phyloP scores from a whole-genome alignment of 192 early-diverging fungal genomes.

The Coemansia sp. region DNA sequence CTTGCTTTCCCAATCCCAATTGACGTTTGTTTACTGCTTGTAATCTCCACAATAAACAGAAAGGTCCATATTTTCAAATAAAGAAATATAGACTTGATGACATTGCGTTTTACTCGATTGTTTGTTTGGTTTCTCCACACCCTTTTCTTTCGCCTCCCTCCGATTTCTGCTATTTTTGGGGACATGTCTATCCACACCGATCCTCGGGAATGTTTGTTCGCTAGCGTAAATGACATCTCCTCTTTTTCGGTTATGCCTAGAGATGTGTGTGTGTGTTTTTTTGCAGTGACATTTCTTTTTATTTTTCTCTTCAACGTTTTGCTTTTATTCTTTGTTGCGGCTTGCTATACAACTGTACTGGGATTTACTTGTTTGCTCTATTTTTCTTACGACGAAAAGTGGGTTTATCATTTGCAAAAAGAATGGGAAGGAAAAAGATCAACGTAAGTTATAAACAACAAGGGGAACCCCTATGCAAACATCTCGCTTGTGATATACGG shows the following conservation, averaged over 20 bases:
- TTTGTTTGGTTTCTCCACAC: not conserved
- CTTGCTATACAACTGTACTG: not conserved
- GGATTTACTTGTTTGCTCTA: not conserved
- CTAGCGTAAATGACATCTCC: no score
- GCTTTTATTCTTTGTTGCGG: not conserved
- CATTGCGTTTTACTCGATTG: not conserved
- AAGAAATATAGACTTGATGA: not conserved
- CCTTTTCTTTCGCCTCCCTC: not conserved
- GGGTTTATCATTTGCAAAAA: not conserved
- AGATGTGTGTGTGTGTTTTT: no score
- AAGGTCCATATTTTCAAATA: constrained; percentile 1
- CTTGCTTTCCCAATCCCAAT: not conserved
- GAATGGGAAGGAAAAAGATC: constrained; percentile 57
- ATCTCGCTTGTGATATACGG: no score
- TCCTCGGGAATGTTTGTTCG: no score
- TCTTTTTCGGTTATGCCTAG: no score
- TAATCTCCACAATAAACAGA: not conserved
- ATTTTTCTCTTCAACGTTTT: not conserved
- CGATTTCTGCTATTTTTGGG: not conserved
- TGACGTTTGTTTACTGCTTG: constrained; percentile 2
- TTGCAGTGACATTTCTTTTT: not conserved
- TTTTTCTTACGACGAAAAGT: not conserved
- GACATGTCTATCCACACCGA: not conserved
- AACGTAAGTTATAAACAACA: constrained; percentile 27
- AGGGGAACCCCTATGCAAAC: no score